Conservation (phyloP, 495 filamentous ascomycete genomes). For the Articulospora tetracladia region DNA sequence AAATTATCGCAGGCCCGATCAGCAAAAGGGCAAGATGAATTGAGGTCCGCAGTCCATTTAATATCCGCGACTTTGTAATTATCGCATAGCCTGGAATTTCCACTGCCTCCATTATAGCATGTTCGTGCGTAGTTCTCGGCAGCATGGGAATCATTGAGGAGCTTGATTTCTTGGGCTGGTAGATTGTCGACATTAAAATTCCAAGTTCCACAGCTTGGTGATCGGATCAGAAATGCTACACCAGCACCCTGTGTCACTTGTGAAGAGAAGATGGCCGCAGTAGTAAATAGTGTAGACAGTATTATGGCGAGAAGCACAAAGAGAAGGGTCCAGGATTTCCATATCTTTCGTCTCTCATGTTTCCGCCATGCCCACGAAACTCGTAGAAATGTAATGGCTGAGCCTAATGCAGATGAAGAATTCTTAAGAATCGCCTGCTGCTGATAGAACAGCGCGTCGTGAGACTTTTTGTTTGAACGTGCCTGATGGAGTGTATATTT, state of each 20-base stretch:
- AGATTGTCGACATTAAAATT: neutral
- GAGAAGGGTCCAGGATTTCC: constrained; percentile 25
- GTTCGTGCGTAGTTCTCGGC: constrained; percentile 28
- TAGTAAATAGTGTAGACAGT: constrained; percentile 27
- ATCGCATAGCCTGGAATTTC: neutral
- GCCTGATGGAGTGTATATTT: constrained; percentile 35
- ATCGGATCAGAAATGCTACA: constrained; percentile 26
- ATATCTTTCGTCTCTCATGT: constrained; percentile 18
- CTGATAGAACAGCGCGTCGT: constrained; percentile 30
- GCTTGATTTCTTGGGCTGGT: neutral
- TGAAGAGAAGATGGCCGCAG: constrained; percentile 32
- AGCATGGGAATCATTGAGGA: constrained; percentile 24
- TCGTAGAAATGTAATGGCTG: constrained; percentile 26
- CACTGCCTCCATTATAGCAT: constrained; percentile 24
- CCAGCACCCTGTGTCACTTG: constrained; percentile 29
- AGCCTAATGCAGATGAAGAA: constrained; percentile 21
- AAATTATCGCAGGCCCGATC: constrained; percentile 17
- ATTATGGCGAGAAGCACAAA: constrained; percentile 29
- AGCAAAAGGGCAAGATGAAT: constrained; percentile 30
- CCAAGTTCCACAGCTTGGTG: constrained; percentile 27
- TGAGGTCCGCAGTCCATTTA: constrained; percentile 21
- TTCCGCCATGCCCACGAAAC: constrained; percentile 31
- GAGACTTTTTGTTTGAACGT: constrained; percentile 13
- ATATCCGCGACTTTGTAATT: constrained; percentile 18
- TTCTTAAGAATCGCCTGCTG: constrained; percentile 36